These are phyloP conservation scores for Helicocarpus griseus DNA, from an alignment of 2,329 filamentous ascomycete species.

Conservation along the genomic window DNA sequence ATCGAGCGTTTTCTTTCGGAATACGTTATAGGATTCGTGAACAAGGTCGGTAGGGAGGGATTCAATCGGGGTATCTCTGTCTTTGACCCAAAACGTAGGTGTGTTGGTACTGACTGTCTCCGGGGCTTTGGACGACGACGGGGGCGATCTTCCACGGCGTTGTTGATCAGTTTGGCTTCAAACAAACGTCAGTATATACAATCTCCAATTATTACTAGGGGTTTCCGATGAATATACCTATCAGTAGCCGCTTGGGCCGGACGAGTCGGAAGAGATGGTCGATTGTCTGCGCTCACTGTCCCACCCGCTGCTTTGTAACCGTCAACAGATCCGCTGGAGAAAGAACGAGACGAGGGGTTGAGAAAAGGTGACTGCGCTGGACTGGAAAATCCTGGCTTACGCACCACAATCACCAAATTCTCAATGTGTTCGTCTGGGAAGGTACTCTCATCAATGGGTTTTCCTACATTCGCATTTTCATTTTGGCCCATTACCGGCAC, in stretches of 20 bases:
- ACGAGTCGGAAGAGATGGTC: slow-evolving; percentile 27
- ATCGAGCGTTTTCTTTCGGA: slow-evolving; percentile 41
- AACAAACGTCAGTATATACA: not conserved
- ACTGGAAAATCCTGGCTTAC: slow-evolving; percentile 29
- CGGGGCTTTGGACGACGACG: not conserved
- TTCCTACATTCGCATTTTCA: slow-evolving; percentile 30
- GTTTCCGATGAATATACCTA: slow-evolving; percentile 21
- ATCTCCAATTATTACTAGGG: slow-evolving; percentile 8
- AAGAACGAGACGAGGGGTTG: slow-evolving; percentile 37
- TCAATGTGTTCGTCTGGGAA: slow-evolving; percentile 47
- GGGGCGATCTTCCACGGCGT: not conserved
- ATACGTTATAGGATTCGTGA: slow-evolving; percentile 40
- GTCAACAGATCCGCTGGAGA: slow-evolving; percentile 49
- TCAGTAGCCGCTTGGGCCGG: slow-evolving; percentile 29
- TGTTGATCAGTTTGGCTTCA: not conserved
- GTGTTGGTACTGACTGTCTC: slow-evolving; percentile 5
- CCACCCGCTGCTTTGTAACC: slow-evolving; percentile 42
- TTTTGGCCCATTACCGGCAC: slow-evolving; percentile 18
- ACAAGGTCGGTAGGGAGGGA: slow-evolving; percentile 35
- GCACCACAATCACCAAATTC: slow-evolving; percentile 45
- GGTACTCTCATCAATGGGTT: slow-evolving; percentile 25
- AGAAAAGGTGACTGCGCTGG: slow-evolving; percentile 28
- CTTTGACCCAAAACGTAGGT: slow-evolving; percentile 42
- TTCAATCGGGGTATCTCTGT: slow-evolving; percentile 35
- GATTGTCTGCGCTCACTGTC: slow-evolving; percentile 31